Base-by-base conservation (phyloP, 2,329 filamentous ascomycete species). In the Fusarium abutilonis region DNA sequence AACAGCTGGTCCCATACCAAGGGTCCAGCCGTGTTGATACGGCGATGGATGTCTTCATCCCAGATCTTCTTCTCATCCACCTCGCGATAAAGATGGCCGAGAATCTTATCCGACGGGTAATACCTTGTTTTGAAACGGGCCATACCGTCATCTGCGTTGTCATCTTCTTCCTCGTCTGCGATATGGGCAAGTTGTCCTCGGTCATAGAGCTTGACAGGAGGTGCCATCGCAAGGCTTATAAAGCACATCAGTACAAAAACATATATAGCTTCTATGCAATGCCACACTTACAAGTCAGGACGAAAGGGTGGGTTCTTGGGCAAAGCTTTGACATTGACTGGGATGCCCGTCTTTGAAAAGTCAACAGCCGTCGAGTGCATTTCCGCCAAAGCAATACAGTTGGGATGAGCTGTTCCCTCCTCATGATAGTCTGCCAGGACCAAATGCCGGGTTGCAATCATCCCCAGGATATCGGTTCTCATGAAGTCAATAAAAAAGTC, bases 401-500 rank as follows among this genome's bases (percentile, higher is more conserved):
- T 74, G 0, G 43, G 15, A 50, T 87, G 75, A 2, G 76, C 61
- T 0, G 86, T 88, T 0, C 89, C 89, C 0, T 67, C 23, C 0
- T 65, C 34, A 21, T 75, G 73, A 52, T 85, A 80, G 69, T 92
- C 90, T 0, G 89, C 86, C 14, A 90, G 69, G 1, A 89, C 81
- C 64, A 87, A 80, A 68, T 92, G 89, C 3, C 82, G 76, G 0
- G 75, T 86, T 0, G 89, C 87, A 64, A 92, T 90, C 40, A 87
- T 71, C 0, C 88, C 88, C 2, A 91, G 74, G 15, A 86, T 80
- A 66, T 91, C 87, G 1, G 83, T 85, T 58, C 83, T 80, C 86
- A 92, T 91, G 59, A 92, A 92, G 14, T 87, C 79, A n/a, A 96
- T 81, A 62, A 96, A 95, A 74, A 94, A 95, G 10, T 89, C 79